Base-by-base conservation (phyloP, 352 stramenopile species). In the Globisporangium spiculum region DNA sequence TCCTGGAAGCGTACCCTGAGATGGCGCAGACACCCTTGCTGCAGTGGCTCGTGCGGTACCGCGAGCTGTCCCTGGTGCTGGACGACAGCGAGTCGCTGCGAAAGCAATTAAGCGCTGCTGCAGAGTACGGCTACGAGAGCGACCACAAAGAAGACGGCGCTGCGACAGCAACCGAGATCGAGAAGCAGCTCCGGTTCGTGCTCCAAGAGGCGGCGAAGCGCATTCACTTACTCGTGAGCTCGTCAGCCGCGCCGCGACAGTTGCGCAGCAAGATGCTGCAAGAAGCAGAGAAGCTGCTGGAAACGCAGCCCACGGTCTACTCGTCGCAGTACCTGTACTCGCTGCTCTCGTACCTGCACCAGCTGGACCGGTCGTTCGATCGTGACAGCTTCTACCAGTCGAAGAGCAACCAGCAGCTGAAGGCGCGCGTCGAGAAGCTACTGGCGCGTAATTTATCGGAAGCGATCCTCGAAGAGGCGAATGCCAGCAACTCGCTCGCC, bases 331-430 rank as follows among this genome's bases (percentile, higher is more conserved):
- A 92, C 36, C 61, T 94, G 10, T 89, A 88, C 66, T 79, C 77
- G 1, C 64, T 93, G 12, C 78, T 92, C 75, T 75, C 74, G 14
- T 92, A 88, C 32, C 54, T 94, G 9, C 74, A 85, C 65, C 75
- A 82, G 54, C 72, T 92, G 34, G 81, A 92, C 46, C 83, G 84
- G 52, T 78, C 84, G 26, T 91, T 94, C 72, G 80, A 90, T 53
- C 66, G 68, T n/a, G 63, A 75, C 26, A 63, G 81, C 2, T 90
- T 90, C 52, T 78, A 80, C 63, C 65, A 74, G 9, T 72, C 71
- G 34, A 64, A 72, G 14, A 74, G 66, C 4, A 88, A 89, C 54
- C 58, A 71, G n/a, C 76, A 85, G 59, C 65, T 89, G 10, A 86
- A 89, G 59, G 66, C 75, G 41, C 74, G 76, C 14, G 76, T 90